Conservation (phyloP, 371 early-diverging fungal species). For the Mortierella sp. region DNA sequence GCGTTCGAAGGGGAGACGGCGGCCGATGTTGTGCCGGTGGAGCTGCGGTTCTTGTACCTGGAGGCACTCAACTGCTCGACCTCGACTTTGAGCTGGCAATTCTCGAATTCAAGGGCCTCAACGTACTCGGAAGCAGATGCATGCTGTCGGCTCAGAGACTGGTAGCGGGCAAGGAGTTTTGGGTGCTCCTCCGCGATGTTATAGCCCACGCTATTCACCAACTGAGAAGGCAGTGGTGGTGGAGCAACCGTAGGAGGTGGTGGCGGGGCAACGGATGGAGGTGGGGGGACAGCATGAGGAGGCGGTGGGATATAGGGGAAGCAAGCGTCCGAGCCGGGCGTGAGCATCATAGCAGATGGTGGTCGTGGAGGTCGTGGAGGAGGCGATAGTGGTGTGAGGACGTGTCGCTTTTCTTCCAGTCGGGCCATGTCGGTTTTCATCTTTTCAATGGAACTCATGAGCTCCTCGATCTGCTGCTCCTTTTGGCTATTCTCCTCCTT, state of each 20-base stretch:
- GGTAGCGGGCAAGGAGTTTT: slow-evolving; percentile 11
- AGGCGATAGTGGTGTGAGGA: too few relatives aligned
- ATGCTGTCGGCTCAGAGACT: slow-evolving; percentile 14
- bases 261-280: too few relatives aligned
- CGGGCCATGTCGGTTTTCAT: slow-evolving; percentile 4
- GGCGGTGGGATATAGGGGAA: too few relatives aligned
- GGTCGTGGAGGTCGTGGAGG: too few relatives aligned
- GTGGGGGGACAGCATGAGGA: too few relatives aligned
- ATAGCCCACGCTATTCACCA: slow-evolving; percentile 39
- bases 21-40: not conserved
- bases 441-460: slow-evolving; percentile 11
- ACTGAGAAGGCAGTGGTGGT: not conserved
- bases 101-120: slow-evolving; percentile 27
- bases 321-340: too few relatives aligned
- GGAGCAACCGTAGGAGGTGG: not conserved
- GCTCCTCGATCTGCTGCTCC: slow-evolving; percentile 30
- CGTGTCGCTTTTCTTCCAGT: not conserved
- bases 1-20: not conserved
- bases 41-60: not conserved
- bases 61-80: slow-evolving; percentile 14
- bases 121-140: slow-evolving; percentile 33
- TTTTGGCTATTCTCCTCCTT: slow-evolving; percentile 37
- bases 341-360: too few relatives aligned
- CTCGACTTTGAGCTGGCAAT: slow-evolving; percentile 19
- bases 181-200: slow-evolving; percentile 23